Conservation (phyloP, 331 rosid species). For the Telfairia occidentalis region DNA sequence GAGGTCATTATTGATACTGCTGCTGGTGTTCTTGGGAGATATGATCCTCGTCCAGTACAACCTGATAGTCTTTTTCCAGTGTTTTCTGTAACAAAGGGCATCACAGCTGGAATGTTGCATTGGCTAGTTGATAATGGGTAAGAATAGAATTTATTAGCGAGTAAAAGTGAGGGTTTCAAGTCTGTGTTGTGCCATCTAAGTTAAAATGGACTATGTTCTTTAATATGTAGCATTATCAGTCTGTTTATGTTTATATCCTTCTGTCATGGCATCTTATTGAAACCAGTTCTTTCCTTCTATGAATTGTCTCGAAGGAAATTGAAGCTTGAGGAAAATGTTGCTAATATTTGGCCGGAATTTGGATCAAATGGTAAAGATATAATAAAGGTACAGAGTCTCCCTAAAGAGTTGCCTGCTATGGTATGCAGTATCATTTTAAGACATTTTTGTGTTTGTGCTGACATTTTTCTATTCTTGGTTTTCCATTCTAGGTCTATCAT, state of each 20-base stretch:
- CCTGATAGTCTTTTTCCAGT: conserved; percentile 91
- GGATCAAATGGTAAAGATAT: conserved; percentile 61
- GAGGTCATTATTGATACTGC: conserved; percentile 90
- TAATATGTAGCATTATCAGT: neutral
- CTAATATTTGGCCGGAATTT: conserved; percentile 90
- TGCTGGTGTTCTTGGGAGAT: conserved; percentile 96
- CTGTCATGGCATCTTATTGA: neutral
- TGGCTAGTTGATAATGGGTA: conserved; percentile 95
- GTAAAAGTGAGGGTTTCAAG: neutral
- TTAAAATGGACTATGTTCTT: neutral
- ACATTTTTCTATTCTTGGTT: neutral
- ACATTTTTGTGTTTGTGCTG: neutral
- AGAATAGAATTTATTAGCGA: conserved; percentile 11
- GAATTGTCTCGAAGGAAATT: conserved; percentile 41
- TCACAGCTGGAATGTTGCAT: conserved; percentile 90
- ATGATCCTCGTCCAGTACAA: conserved; percentile 97
- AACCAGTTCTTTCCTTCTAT: neutral
- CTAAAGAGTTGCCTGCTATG: neutral
- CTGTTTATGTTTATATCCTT: neutral
- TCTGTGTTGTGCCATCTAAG: neutral
- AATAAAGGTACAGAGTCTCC: conserved; percentile 44
- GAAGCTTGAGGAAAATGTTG: conserved; percentile 65
- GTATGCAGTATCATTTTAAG: neutral
- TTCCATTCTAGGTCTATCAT: conserved; percentile 64
- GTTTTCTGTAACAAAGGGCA: conserved; percentile 85